A percentile compares a stretch with the other conserved stretches of the same genome.
Conservation (phyloP, 208 protist genomes). For the Leishmania martiniquensis region DNA sequence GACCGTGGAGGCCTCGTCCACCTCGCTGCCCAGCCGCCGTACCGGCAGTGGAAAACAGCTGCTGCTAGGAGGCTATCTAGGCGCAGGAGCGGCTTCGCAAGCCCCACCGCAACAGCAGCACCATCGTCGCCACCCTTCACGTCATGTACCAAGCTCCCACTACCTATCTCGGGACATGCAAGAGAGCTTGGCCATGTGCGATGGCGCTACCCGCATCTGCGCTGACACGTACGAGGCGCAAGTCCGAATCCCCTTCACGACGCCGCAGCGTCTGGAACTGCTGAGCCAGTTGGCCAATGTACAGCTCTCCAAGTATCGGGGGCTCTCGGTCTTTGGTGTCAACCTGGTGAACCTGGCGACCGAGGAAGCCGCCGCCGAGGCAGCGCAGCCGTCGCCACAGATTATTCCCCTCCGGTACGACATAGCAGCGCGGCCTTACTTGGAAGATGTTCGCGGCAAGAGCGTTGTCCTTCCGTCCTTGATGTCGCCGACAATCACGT, state of each 20-base stretch:
- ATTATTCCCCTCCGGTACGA: constrained; percentile 69
- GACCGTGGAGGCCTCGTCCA: not conserved
- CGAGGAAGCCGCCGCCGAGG: constrained; percentile 44
- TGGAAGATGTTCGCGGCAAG: constrained; percentile 31
- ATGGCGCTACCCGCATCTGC: constrained; percentile 30
- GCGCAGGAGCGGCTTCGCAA: not conserved
- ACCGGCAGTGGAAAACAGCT: constrained; percentile 1
- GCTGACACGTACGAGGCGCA: constrained; percentile 32
- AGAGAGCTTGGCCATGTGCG: constrained; percentile 33
- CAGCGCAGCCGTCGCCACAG: constrained; percentile 30
- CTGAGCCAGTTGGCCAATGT: constrained; percentile 47
- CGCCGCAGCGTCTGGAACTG: constrained; percentile 57
- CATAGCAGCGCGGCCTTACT: constrained; percentile 41
- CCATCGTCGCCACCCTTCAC: not conserved
- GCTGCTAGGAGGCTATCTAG: not conserved
- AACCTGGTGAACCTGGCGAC: constrained; percentile 61
- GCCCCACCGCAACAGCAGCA: not conserved
- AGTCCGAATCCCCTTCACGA: constrained; percentile 71
- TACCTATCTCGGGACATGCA: constrained; percentile 30
- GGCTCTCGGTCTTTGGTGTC: constrained; percentile 60
- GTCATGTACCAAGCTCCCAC: constrained; percentile 22
- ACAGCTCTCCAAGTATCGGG: constrained; percentile 59
- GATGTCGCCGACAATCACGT: not conserved
- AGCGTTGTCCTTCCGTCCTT: constrained; percentile 21
- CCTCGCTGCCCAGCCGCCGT: not conserved